A percentile compares a stretch with the other conserved stretches of the same genome.
These are phyloP conservation scores for Leccinum subspadiceum DNA, from an alignment of 1,284 basidiomycete genomes.

Conservation along the genomic window DNA sequence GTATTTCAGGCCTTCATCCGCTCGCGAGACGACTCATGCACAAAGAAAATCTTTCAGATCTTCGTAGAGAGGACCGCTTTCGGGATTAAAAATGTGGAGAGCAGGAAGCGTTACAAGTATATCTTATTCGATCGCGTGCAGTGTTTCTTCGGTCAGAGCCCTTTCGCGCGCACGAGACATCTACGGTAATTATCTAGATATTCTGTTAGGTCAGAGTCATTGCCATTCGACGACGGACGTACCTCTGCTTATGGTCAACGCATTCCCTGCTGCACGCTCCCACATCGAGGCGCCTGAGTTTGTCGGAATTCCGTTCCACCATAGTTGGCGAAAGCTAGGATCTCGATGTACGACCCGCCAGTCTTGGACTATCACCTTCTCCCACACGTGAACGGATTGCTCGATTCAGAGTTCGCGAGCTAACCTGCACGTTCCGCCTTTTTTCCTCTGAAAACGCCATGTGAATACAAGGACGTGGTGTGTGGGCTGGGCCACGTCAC, in stretches of 20 bases:
- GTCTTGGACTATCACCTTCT: constrained; percentile 77
- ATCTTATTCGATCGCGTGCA: constrained; percentile 77
- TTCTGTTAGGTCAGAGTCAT: neutral
- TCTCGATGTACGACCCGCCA: constrained; percentile 76
- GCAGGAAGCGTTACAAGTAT: constrained; percentile 79
- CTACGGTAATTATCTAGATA: constrained; percentile 65
- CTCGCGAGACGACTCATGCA: constrained; percentile 89
- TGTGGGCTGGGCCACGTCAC: constrained; percentile 40
- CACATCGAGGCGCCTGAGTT: constrained; percentile 85
- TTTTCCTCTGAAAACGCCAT: constrained; percentile 55
- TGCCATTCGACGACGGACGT: constrained; percentile 7
- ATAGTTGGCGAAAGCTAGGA: constrained; percentile 66
- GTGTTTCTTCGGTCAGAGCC: constrained; percentile 59
- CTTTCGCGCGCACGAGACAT: constrained; percentile 73
- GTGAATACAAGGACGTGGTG: constrained; percentile 10
- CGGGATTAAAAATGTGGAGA: constrained; percentile 83
- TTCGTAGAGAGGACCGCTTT: constrained; percentile 78
- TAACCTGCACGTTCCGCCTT: constrained; percentile 58
- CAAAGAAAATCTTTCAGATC: constrained; percentile 87
- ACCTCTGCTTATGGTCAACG: constrained; percentile 54
- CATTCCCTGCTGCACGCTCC: constrained; percentile 86
- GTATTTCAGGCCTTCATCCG: constrained; percentile 86
- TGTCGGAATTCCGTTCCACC: constrained; percentile 92
- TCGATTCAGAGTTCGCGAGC: constrained; percentile 70
- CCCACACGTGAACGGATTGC: constrained; percentile 72